Percentiles rank a stretch among this genome's conserved stretches.
These are phyloP conservation scores for Corrigiola litoralis DNA, from an alignment of 179 eudicot genomes.

Conservation along the genomic window DNA sequence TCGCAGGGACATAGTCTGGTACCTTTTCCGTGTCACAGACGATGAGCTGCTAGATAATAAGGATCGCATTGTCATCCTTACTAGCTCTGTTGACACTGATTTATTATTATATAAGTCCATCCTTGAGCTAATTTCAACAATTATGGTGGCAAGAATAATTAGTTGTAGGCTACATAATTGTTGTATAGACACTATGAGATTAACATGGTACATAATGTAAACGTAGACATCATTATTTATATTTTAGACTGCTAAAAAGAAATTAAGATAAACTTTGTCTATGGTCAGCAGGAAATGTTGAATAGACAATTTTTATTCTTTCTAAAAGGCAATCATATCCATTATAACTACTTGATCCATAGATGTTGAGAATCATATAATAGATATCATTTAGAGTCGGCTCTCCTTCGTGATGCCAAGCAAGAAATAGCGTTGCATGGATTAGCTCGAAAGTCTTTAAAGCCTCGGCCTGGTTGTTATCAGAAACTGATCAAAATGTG, in stretches of 20 bases:
- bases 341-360: not conserved
- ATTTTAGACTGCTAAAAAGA: no score
- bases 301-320: no score
- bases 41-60: not conserved
- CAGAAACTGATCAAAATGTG: not conserved
- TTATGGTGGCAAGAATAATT: no score
- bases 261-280: not conserved
- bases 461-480: not conserved
- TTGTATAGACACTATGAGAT: no score
- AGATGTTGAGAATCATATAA: slow-evolving; percentile 22
- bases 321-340: no score
- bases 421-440: slow-evolving; percentile 24
- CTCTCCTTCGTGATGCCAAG: slow-evolving; percentile 19
- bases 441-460: slow-evolving; percentile 20
- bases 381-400: slow-evolving; percentile 9
- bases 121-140: no score
- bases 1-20: slow-evolving; percentile 17
- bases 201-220: no score
- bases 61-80: slow-evolving; percentile 12
- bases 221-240: no score
- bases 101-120: slow-evolving; percentile 16
- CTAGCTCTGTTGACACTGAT: slow-evolving; percentile 14
- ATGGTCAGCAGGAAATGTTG: no score
- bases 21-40: slow-evolving; percentile 4
- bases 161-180: no score